Conservation (phyloP, 768 basidiomycete genomes). For the Termitomyces sp. region DNA sequence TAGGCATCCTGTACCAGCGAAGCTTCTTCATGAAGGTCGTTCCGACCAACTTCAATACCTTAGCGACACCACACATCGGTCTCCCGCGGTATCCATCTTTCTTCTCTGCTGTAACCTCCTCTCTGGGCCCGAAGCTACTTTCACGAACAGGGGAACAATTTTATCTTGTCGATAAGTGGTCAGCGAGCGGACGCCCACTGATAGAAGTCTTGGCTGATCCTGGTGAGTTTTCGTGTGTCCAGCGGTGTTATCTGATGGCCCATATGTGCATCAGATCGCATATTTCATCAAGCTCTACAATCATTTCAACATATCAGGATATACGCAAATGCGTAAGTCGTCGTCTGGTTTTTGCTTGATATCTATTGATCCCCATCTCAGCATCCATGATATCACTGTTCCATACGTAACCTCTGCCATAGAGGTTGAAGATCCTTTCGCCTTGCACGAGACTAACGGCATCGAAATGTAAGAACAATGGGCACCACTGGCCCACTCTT, state of each 20-base stretch:
- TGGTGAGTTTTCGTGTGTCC: conserved; percentile 32
- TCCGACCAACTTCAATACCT: conserved; percentile 79
- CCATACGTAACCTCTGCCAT: conserved; percentile 80
- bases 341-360: neutral
- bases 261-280: conserved; percentile 41
- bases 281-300: conserved; percentile 73
- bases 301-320: conserved; percentile 68
- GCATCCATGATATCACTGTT: conserved; percentile 75
- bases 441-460: conserved; percentile 50
- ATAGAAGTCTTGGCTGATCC: conserved; percentile 82
- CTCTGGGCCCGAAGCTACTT: conserved; percentile 65
- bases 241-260: neutral
- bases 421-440: conserved; percentile 65
- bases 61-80: conserved; percentile 84
- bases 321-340: conserved; percentile 75
- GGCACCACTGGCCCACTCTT: neutral
- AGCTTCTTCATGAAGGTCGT: conserved; percentile 68
- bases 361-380: conserved; percentile 19
- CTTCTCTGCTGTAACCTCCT: conserved; percentile 47
- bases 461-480: conserved; percentile 52
- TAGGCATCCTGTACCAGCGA: conserved; percentile 66
- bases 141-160: conserved; percentile 82
- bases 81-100: conserved; percentile 62
- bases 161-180: conserved; percentile 72
- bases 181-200: conserved; percentile 59